Conservation (phyloP, 2,329 filamentous ascomycete species). For the Endothia cerciana region DNA sequence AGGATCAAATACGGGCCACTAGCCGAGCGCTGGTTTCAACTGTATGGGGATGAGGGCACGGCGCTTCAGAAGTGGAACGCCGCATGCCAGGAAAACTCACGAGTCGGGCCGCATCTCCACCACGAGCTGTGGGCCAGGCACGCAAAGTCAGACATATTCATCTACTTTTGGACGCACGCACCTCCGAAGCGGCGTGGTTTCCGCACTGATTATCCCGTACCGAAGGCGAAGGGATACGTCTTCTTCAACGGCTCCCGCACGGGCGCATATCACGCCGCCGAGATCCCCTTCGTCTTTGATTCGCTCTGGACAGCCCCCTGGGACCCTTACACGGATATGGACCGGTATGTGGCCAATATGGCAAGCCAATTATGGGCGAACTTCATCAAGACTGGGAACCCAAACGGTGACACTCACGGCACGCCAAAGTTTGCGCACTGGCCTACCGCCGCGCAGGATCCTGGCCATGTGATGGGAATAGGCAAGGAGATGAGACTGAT, state of each 20-base stretch:
- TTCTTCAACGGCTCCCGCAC: conserved; percentile 10
- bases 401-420: background rate
- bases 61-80: conserved; percentile 36
- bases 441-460: conserved; percentile 5
- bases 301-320: conserved; percentile 7
- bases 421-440: background rate
- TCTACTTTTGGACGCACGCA: conserved; percentile 38
- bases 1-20: conserved; percentile 5
- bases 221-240: conserved; percentile 4
- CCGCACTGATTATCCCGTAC: background rate
- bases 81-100: conserved; percentile 24
- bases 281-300: conserved; percentile 11
- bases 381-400: conserved; percentile 11
- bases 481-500: conserved; percentile 8
- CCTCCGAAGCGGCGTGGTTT: conserved; percentile 32
- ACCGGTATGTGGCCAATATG: background rate
- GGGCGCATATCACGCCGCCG: conserved; percentile 1
- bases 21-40: conserved; percentile 29
- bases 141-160: conserved; percentile 34
- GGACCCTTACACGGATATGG: conserved; percentile 5
- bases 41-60: conserved; percentile 35
- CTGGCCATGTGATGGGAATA: conserved; percentile 9
- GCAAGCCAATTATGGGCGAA: conserved; percentile 5
- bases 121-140: conserved; percentile 34
- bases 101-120: conserved; percentile 9